Conservation (phyloP, 306 rosid genomes). For the Phaseolus lunatus region DNA sequence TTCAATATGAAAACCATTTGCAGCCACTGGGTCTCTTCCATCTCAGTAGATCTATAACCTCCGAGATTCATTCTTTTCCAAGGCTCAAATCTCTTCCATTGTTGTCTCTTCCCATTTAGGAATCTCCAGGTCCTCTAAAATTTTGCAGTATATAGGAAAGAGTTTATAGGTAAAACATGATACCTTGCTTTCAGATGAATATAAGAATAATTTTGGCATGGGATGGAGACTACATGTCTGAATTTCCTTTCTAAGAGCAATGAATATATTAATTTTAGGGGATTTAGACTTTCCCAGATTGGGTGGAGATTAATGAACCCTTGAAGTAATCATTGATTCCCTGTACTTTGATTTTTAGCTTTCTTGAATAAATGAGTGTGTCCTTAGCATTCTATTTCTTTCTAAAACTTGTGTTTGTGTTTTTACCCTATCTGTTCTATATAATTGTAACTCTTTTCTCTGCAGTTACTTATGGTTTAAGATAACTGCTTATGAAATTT, state of each 20-base stretch:
- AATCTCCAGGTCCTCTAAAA: no score
- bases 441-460: slow-evolving; percentile 17
- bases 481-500: not conserved
- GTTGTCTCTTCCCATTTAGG: no score
- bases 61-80: no score
- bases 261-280: not conserved
- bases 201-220: not conserved
- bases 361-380: not conserved
- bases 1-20: not conserved
- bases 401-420: not conserved
- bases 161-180: not conserved
- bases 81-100: no score
- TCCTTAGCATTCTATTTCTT: not conserved
- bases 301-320: not conserved
- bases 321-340: not conserved
- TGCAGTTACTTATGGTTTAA: slow-evolving; percentile 25
- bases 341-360: slow-evolving; percentile 12
- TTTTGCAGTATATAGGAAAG: no score
- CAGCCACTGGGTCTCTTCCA: not conserved
- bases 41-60: no score
- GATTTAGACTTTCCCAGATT: not conserved
- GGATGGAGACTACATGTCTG: not conserved
- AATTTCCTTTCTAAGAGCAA: not conserved
- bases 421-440: not conserved
- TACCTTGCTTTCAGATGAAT: not conserved